Evolutionary conservation across 805 yeast species (phyloP).

Genomic region (Starmerella kuoi): DNA sequence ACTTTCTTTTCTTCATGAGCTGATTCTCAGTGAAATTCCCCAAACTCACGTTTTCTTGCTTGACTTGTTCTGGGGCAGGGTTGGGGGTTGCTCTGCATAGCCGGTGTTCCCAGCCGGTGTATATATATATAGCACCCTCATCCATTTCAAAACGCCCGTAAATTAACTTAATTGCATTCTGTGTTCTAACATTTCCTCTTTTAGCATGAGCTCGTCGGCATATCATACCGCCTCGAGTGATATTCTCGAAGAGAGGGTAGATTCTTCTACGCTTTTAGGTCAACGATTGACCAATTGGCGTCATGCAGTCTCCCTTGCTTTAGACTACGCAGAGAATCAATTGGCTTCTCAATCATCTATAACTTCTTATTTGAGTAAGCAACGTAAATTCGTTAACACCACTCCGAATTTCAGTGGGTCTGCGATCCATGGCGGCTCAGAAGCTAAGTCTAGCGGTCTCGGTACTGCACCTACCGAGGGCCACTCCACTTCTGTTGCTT

Average conservation of each 20-base stretch:
- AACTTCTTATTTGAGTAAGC: conserved; percentile 27
- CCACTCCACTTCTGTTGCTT: not conserved
- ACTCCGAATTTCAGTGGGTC: conserved; percentile 27
- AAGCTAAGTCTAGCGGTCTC: not conserved
- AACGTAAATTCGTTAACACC: conserved; percentile 27
- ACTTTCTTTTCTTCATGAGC: too few relatives aligned
- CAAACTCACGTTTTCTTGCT: too few relatives aligned
- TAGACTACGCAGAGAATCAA: conserved; percentile 26
- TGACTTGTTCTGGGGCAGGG: too few relatives aligned
- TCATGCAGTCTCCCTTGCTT: conserved; percentile 26
- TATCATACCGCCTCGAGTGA: conserved; percentile 11
- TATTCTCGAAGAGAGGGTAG: conserved; percentile 23
- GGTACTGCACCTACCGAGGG: not conserved
- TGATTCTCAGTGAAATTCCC: too few relatives aligned
- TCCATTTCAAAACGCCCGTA: too few relatives aligned
- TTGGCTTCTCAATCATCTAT: conserved; percentile 23
- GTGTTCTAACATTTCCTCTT: too few relatives aligned
- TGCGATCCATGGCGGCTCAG: conserved; percentile 14
- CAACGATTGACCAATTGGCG: conserved; percentile 32
- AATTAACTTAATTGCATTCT: too few relatives aligned
- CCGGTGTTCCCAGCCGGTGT: too few relatives aligned
- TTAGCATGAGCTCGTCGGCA: conserved; percentile 3
- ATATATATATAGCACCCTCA: too few relatives aligned
- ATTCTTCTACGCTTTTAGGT: conserved; percentile 30
- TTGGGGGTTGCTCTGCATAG: too few relatives aligned